A percentile compares a stretch with the other conserved stretches of the same genome.
Conservation (phyloP, 129 eudicot species). For the Glebionis coronaria region DNA sequence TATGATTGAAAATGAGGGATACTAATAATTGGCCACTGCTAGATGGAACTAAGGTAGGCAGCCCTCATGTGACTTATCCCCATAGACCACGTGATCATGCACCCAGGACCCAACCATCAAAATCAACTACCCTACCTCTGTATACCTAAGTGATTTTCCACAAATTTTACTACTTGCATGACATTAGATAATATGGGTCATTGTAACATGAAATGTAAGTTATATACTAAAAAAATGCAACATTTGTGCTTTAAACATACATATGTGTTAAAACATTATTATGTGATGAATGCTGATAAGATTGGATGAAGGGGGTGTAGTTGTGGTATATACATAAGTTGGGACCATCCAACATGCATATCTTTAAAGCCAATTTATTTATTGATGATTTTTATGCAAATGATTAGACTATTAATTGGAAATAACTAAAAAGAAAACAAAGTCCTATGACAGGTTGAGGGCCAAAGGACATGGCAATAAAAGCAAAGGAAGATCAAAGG, state of each 20-base stretch:
- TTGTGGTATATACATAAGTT: conserved; percentile 1
- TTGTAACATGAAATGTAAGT: conserved; percentile 8
- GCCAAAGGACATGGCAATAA: conserved; percentile 25
- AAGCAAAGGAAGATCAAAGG: conserved; percentile 27
- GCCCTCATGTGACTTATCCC: conserved; percentile 53
- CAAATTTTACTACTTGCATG: conserved; percentile 12
- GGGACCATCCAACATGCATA: conserved; percentile 14
- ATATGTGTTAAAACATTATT: neutral
- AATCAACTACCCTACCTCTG: conserved; percentile 31
- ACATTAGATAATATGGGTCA: neutral
- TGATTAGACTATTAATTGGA: neutral
- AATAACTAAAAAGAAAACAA: neutral
- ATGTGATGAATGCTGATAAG: neutral
- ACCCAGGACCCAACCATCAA: conserved; percentile 37
- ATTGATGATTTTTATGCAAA: neutral
- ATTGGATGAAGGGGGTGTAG: neutral
- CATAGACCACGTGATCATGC: conserved; percentile 61
- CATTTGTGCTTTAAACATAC: neutral
- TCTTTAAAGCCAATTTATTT: neutral
- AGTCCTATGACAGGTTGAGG: conserved; percentile 11
- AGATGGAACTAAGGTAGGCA: conserved; percentile 39
- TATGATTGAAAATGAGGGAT: conserved; percentile 30
- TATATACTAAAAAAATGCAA: neutral
- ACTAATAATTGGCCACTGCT: conserved; percentile 45
- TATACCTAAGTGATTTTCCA: neutral